Evolutionary conservation across 768 basidiomycete genomes (phyloP).

Genomic region (Pisolithus albus): DNA sequence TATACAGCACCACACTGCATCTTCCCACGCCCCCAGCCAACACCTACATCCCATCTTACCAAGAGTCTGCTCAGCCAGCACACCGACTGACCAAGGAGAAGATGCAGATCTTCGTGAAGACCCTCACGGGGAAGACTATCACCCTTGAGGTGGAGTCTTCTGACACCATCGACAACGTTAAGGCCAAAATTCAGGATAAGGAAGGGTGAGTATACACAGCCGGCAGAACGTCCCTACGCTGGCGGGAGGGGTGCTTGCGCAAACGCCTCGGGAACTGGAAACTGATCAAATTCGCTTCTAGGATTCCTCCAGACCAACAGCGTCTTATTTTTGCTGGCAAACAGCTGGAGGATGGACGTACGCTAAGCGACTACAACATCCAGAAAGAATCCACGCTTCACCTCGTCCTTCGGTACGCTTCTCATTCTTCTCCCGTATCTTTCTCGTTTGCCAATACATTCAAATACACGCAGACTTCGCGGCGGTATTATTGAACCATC

Average conservation of each 20-base stretch:
- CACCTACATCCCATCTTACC: conserved; percentile 2
- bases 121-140: conserved; percentile 96
- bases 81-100: conserved; percentile 8
- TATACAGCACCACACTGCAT: conserved; percentile 22
- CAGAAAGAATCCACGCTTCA: conserved; percentile 98
- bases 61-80: not conserved
- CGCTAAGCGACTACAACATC: conserved; percentile 95
- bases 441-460: conserved; percentile 11
- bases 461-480: conserved; percentile 59
- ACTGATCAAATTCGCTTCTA: conserved; percentile 20
- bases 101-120: conserved; percentile 79
- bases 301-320: conserved; percentile 93
- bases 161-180: conserved; percentile 95
- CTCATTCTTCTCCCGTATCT: not conserved
- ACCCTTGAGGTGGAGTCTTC: conserved; percentile 97
- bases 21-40: conserved; percentile 15
- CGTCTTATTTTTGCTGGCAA: conserved; percentile 96
- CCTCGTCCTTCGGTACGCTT: conserved; percentile 82
- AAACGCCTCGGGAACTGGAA: conserved; percentile 31
- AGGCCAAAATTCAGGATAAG: conserved; percentile 76
- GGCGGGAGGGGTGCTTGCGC: too few species aligned
- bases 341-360: conserved; percentile 97
- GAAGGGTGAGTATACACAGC: conserved; percentile 43
- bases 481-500: conserved; percentile 99
- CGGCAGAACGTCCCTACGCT: conserved; percentile 15